These are phyloP conservation scores for Jamesozyma lodderae DNA, from an alignment of 805 yeast species.

Conservation along the genomic window DNA sequence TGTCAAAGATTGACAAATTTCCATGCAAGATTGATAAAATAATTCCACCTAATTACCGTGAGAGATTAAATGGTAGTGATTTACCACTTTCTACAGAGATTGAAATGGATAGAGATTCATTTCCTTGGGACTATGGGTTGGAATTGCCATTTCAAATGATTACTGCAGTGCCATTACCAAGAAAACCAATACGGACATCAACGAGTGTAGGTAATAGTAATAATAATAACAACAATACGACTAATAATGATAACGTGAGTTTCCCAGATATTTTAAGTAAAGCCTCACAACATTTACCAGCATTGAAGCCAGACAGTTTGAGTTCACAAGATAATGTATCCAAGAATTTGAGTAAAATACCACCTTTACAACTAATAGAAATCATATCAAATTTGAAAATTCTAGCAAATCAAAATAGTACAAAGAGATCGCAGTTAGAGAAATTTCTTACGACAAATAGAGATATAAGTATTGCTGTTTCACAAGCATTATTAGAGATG, in stretches of 20 bases:
- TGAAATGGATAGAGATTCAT: slow-evolving; percentile 24
- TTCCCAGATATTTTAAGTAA: slow-evolving; percentile 42
- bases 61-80: slow-evolving; percentile 3
- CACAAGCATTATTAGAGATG: slow-evolving; percentile 69
- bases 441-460: slow-evolving; percentile 44
- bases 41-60: slow-evolving; percentile 20
- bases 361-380: slow-evolving; percentile 65
- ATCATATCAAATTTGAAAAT: slow-evolving; percentile 57
- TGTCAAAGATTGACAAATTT: slow-evolving; percentile 21
- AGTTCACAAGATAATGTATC: slow-evolving; percentile 49
- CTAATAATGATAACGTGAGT: slow-evolving; percentile 12
- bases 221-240: slow-evolving; percentile 1
- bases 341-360: slow-evolving; percentile 50
- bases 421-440: slow-evolving; percentile 39
- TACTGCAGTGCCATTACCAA: slow-evolving; percentile 27
- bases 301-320: slow-evolving; percentile 37
- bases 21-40: slow-evolving; percentile 23
- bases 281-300: slow-evolving; percentile 52
- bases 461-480: slow-evolving; percentile 54
- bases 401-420: slow-evolving; percentile 42
- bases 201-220: background rate
- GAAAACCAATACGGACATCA: slow-evolving; percentile 15
- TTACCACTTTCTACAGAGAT: slow-evolving; percentile 3
- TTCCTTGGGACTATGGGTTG: slow-evolving; percentile 25
- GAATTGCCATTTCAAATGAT: slow-evolving; percentile 31